Conservation (phyloP, 2,329 filamentous ascomycete genomes). For the Penicillium nordicum region DNA sequence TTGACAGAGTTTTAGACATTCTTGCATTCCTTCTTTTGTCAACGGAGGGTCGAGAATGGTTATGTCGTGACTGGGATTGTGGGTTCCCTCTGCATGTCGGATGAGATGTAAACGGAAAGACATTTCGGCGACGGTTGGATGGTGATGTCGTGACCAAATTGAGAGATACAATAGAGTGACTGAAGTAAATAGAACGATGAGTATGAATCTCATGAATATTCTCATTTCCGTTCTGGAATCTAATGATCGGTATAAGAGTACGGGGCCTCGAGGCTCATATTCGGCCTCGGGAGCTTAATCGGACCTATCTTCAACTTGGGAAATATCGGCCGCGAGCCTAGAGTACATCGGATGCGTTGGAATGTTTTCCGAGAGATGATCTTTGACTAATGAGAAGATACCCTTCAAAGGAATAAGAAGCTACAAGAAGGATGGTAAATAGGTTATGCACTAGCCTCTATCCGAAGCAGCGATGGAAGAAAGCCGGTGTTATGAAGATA, state of each 20-base stretch:
- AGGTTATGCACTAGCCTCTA: not conserved
- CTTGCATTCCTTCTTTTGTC: not conserved
- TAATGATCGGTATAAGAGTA: too few species aligned
- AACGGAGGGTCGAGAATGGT: not conserved
- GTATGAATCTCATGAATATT: too few species aligned
- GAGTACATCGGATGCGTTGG: too few species aligned
- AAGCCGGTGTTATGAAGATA: not conserved
- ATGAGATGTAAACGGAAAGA: slow-evolving; percentile 1
- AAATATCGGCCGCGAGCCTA: too few species aligned
- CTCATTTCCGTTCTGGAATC: too few species aligned
- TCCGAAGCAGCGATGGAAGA: not conserved
- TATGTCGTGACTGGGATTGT: not conserved
- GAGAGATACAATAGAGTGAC: not conserved
- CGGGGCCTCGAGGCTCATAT: too few species aligned
- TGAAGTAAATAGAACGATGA: not conserved
- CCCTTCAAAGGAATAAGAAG: not conserved
- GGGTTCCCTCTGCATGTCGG: not conserved
- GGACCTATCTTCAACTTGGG: too few species aligned
- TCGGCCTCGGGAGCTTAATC: too few species aligned
- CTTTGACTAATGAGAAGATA: too few species aligned
- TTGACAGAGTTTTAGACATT: not conserved
- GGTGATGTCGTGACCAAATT: not conserved
- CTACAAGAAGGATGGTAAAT: not conserved
- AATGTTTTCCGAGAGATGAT: too few species aligned
- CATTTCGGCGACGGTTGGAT: not conserved